These are phyloP conservation scores for Margaritispora aquatica DNA, from an alignment of 495 filamentous ascomycete genomes.

Conservation along the genomic window DNA sequence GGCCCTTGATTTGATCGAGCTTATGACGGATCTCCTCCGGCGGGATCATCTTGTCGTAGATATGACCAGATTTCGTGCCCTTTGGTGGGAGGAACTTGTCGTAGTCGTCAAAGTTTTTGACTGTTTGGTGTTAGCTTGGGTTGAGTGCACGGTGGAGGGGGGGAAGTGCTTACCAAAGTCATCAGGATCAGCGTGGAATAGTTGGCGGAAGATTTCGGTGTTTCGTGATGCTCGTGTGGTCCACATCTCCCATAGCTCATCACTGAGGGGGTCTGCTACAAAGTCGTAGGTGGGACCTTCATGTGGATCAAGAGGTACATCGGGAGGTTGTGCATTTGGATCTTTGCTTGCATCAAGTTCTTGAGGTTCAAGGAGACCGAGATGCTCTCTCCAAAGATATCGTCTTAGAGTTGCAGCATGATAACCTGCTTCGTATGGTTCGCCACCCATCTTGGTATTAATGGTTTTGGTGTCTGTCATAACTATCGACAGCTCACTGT, in stretches of 20 bases:
- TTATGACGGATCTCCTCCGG: slow-evolving; percentile 63
- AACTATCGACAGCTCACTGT: slow-evolving; percentile 88
- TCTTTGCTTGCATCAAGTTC: slow-evolving; percentile 62
- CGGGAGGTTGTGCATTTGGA: slow-evolving; percentile 77
- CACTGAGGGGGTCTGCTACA: slow-evolving; percentile 74
- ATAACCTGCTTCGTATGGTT: slow-evolving; percentile 64
- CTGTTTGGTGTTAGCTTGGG: slow-evolving; percentile 28
- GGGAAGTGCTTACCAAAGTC: slow-evolving; percentile 52
- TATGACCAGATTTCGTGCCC: slow-evolving; percentile 70
- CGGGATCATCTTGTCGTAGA: slow-evolving; percentile 71
- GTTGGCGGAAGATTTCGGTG: slow-evolving; percentile 73
- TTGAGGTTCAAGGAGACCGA: slow-evolving; percentile 76
- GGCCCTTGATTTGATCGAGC: slow-evolving; percentile 74
- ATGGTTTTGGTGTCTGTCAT: slow-evolving; percentile 81
- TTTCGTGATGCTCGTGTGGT: slow-evolving; percentile 68
- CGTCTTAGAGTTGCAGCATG: slow-evolving; percentile 77
- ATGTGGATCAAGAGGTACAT: slow-evolving; percentile 60
- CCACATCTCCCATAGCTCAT: slow-evolving; percentile 83
- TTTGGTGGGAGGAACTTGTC: slow-evolving; percentile 66
- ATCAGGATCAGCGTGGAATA: slow-evolving; percentile 94
- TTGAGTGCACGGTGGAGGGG: background rate
- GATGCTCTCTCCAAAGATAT: slow-evolving; percentile 87
- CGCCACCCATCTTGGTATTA: slow-evolving; percentile 69
- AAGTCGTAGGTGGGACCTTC: slow-evolving; percentile 64
- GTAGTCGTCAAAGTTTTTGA: slow-evolving; percentile 86